These are phyloP conservation scores for Scleroderma bovista DNA, from an alignment of 768 basidiomycete species.

Conservation along the genomic window DNA sequence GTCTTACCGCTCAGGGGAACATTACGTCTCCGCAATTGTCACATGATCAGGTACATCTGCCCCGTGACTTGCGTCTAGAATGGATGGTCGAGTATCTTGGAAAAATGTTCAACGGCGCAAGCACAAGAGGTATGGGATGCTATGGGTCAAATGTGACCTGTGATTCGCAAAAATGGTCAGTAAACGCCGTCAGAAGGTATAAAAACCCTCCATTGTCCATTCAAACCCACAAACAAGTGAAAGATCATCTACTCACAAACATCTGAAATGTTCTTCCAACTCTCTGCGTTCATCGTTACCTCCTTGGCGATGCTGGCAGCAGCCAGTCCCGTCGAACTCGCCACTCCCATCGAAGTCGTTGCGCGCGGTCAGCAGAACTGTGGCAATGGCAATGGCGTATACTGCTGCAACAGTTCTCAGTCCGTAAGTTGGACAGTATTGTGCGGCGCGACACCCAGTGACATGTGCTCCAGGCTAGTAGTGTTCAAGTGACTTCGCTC, in stretches of 20 bases:
- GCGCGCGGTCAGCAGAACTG: not conserved
- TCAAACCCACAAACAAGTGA: not conserved
- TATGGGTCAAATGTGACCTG: too few relatives aligned
- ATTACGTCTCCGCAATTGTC: too few relatives aligned
- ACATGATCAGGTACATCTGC: too few relatives aligned
- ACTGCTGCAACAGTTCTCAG: not conserved
- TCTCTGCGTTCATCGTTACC: not conserved
- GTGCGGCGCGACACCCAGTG: not conserved
- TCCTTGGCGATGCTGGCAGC: not conserved
- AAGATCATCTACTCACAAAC: not conserved
- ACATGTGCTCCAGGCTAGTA: not conserved
- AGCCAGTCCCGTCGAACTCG: not conserved
- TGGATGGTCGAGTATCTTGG: too few relatives aligned
- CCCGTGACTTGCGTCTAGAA: too few relatives aligned
- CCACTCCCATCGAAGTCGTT: too few relatives aligned
- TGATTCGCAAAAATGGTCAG: not conserved
- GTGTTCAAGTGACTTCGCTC: not conserved
- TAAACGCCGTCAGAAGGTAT: not conserved
- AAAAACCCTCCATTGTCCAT: not conserved
- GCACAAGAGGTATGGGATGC: too few relatives aligned
- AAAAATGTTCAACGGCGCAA: too few relatives aligned
- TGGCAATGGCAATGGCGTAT: not conserved
- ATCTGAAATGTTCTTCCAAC: not conserved
- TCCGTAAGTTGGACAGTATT: not conserved
- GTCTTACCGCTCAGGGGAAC: too few relatives aligned